Base-by-base conservation (phyloP, 2,329 filamentous ascomycete genomes). In the Neopestalotiopsis clavispora region DNA sequence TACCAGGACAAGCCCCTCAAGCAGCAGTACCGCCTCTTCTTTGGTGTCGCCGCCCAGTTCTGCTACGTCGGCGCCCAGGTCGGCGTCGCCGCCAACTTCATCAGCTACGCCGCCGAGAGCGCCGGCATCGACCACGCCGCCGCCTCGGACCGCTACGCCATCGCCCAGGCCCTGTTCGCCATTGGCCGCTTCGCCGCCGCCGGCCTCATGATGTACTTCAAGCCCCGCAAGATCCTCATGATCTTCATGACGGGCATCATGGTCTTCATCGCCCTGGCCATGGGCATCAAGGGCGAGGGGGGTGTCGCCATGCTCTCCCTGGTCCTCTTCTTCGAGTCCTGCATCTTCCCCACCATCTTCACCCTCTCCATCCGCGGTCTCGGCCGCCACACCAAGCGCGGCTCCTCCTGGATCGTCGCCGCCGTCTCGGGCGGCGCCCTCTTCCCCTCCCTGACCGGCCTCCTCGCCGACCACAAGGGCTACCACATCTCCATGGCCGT, bases 281-380 rank as follows among this genome's bases (percentile, higher is more conserved):
- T 67, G 7, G 59, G 66, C 23, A 67, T 67, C 42, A 63, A 67
- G 66, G 59, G 66, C 23, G 59, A 62, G 32, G 59, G 66, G 4
- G 66, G 66, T 38, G 66, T 67, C 2, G 59, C 66, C 38, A 62
- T 67, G 66, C 66, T 67, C 14, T 56, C 38, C 13, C 30, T 67
- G 40, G 66, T 67, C 57, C 59, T 67, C 13, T 67, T 67, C 66
- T 67, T 67, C 58, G 59, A 62, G 58, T 57, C 34, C 0, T 67
- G 66, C n/a, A 63, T 67, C 66, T 67, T 67, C 59, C 66, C 66
- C n/a, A 67, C 66, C 10, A 67, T 67, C 42, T 67, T 67, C 58
- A 63, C 66, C 20, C 58, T 62, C 1, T 67, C 66, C 13, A 67
- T 63, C 57, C 58, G 57, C 28, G 66, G 59, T 67, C 59, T 67